Evolutionary conservation across 2,329 filamentous ascomycete species (phyloP), one percentile per base, ranked within the genome.

Genomic region (Sphaerulina vaccinii): DNA sequence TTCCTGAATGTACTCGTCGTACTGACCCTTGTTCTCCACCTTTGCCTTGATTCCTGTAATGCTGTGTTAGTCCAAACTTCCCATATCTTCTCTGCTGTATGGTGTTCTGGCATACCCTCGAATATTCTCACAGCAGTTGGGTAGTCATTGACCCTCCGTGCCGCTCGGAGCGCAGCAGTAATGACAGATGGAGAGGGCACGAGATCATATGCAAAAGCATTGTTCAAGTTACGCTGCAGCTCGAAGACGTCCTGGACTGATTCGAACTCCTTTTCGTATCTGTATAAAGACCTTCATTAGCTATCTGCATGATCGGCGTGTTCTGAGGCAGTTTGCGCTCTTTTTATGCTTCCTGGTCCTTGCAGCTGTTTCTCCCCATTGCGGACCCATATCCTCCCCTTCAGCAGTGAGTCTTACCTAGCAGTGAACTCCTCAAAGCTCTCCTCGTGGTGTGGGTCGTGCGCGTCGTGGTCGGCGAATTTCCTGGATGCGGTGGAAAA

Each of bases 261-360:
- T 60, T 99, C 92, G 71, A 99, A 99, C 79, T 99, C 93, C 84
- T 96, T 96, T 84, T 99, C 93, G 72, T 95, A 99, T 79, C 93
- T 99, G 72, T 69, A 59, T 67, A 52, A 29, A 19, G 22, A n/a
- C 18, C 21, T 29, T 29, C 37, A 23, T 58, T 40, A 58, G 52
- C 60, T 63, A 62, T 50, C 59, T 16, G 21, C 19, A 32, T 15
- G 35, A 42, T 39, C 40, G 24, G 35, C 41, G 45, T 32, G 38
- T 6, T 49, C 33, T 62, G 59, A 62, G 59, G 57, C 57, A 60
- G 56, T 62, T 62, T 65, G 65, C 62, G 59, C 53, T 60, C 55
- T 33, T 59, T 51, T 35, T 42, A 22, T 1, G 27, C 27, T 11
- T n/a, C 54, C 47, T 48, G 51, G 46, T 50, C 18, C 39, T 49